Conservation (phyloP, 2,329 filamentous ascomycete genomes). For the Penicillium sp. region DNA sequence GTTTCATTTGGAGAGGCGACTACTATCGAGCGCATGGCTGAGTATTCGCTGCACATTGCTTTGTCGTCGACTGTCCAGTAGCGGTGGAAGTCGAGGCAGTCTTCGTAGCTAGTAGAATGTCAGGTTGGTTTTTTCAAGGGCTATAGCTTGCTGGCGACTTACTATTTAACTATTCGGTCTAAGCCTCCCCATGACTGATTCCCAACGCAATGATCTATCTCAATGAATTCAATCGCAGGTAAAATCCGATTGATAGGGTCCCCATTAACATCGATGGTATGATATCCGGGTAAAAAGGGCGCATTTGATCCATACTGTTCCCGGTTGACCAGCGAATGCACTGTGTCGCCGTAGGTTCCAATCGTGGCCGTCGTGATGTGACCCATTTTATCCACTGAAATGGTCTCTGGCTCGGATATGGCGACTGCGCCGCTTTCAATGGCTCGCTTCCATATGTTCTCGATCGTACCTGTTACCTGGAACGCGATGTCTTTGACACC, state of each 20-base stretch:
- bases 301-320: slow-evolving; percentile 58
- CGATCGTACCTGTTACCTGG: slow-evolving; percentile 72
- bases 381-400: slow-evolving; percentile 52
- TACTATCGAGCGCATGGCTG: slow-evolving; percentile 78
- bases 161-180: slow-evolving; percentile 56
- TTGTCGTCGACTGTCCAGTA: slow-evolving; percentile 94
- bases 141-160: slow-evolving; percentile 25
- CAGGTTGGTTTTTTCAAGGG: slow-evolving; percentile 1
- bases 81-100: slow-evolving; percentile 81
- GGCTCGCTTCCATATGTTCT: slow-evolving; percentile 69
- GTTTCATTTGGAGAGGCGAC: slow-evolving; percentile 77
- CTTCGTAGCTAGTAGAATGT: slow-evolving; percentile 63
- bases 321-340: slow-evolving; percentile 78
- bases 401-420: slow-evolving; percentile 59
- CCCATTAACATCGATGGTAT: slow-evolving; percentile 42
- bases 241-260: slow-evolving; percentile 49
- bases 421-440: slow-evolving; percentile 64
- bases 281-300: slow-evolving; percentile 75
- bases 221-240: slow-evolving; percentile 65
- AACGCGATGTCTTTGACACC: slow-evolving; percentile 92
- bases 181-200: slow-evolving; percentile 92
- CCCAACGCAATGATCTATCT: slow-evolving; percentile 91
- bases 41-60: slow-evolving; percentile 85
- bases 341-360: slow-evolving; percentile 84
- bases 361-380: slow-evolving; percentile 70